Evolutionary conservation across 345 rosid genomes (phyloP).

Genomic region (Orychophragmus violaceus): DNA sequence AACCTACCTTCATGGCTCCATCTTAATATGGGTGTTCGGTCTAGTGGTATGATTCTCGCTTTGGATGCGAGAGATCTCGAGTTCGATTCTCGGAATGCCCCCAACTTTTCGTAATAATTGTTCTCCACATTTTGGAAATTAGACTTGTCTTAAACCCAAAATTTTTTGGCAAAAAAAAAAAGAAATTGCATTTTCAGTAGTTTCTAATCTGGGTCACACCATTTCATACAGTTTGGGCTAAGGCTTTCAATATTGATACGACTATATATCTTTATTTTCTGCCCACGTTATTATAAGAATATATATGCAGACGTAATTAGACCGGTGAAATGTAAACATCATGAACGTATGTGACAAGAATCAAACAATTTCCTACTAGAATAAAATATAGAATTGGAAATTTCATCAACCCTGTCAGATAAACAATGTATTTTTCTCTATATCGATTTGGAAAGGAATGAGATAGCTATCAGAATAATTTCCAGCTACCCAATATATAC

Average conservation of each 20-base stretch:
- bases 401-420: background rate
- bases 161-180: background rate
- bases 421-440: background rate
- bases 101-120: no score
- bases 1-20: no score
- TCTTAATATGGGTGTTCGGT: no score
- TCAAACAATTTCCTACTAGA: background rate
- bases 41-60: conserved; percentile 80
- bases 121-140: no score
- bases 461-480: background rate
- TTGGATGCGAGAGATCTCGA: conserved; percentile 80
- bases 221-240: background rate
- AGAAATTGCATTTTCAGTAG: background rate
- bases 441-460: background rate
- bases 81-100: conserved; percentile 34
- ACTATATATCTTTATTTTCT: background rate
- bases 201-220: background rate
- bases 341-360: background rate
- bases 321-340: conserved; percentile 3
- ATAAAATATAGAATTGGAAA: background rate
- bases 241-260: background rate
- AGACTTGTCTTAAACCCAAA: no score
- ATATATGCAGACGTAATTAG: background rate
- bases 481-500: background rate
- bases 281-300: background rate